Evolutionary conservation across 345 rosid species (phyloP).

Genomic region (Carallia pectinifolia): DNA sequence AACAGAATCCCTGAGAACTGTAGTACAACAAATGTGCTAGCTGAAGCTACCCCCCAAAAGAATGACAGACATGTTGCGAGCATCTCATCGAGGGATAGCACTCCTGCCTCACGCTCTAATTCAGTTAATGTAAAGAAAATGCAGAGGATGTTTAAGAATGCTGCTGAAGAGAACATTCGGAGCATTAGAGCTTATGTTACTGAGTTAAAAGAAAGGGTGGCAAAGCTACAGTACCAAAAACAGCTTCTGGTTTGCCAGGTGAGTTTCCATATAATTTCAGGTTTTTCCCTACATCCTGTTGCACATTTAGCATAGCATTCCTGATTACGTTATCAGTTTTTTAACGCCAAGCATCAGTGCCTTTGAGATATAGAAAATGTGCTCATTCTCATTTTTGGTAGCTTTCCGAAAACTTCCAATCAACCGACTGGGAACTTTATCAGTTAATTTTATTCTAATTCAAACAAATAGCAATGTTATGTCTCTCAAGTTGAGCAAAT

Average conservation of each 20-base stretch:
- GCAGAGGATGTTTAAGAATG: constrained; percentile 92
- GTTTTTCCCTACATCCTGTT: background rate
- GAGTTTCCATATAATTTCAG: constrained; percentile 1
- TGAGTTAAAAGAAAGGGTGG: constrained; percentile 88
- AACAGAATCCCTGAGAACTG: constrained; percentile 68
- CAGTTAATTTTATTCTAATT: background rate
- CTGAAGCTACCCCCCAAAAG: constrained; percentile 43
- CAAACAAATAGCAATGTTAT: background rate
- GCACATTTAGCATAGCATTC: background rate
- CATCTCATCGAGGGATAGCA: constrained; percentile 60
- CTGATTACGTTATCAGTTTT: background rate
- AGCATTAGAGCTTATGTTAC: constrained; percentile 85
- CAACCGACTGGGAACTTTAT: too few species aligned
- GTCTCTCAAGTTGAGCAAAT: background rate
- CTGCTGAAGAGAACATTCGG: constrained; percentile 87
- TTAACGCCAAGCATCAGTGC: too few species aligned
- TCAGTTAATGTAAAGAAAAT: constrained; percentile 89
- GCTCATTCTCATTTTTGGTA: too few species aligned
- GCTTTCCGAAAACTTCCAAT: too few species aligned
- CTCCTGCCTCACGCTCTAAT: constrained; percentile 50
- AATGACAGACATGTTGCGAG: constrained; percentile 25
- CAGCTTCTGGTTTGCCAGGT: constrained; percentile 99
- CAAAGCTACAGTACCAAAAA: constrained; percentile 94
- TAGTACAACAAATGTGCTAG: constrained; percentile 28
- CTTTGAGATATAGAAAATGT: too few species aligned